Conservation (phyloP, 768 basidiomycete species). For the Fibroporia radiculosa region DNA sequence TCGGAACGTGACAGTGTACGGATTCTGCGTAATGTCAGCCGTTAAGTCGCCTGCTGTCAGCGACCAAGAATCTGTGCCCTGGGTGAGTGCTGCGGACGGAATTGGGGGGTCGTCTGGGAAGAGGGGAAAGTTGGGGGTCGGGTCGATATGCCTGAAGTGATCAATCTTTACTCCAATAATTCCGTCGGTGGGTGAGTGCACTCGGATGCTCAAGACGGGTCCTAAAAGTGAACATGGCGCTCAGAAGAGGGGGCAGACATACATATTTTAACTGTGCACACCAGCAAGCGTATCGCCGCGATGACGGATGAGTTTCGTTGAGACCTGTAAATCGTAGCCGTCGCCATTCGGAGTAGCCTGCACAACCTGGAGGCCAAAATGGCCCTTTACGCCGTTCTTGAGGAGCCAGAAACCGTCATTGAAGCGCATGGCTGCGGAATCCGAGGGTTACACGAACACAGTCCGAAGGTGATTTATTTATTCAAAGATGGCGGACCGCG, state of each 20-base stretch:
- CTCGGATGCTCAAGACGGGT: constrained; percentile 41
- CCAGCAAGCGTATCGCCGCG: constrained; percentile 58
- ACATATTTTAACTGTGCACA: constrained; percentile 13
- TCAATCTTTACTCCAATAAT: constrained; percentile 50
- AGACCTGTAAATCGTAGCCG: constrained; percentile 50
- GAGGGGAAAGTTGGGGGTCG: constrained; percentile 43
- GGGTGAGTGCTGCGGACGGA: constrained; percentile 32
- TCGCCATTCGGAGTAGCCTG: constrained; percentile 35
- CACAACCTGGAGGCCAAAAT: constrained; percentile 55
- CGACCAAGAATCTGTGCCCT: constrained; percentile 18
- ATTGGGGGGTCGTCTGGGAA: constrained; percentile 54
- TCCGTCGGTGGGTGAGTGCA: constrained; percentile 48
- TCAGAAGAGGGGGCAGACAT: background rate
- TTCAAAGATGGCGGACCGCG: background rate
- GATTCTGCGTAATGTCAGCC: constrained; percentile 49
- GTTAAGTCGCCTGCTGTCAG: constrained; percentile 42
- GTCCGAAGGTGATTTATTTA: background rate
- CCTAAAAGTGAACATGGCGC: constrained; percentile 27
- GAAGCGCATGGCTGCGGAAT: constrained; percentile 54
- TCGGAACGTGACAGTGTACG: constrained; percentile 57
- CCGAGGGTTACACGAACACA: no score
- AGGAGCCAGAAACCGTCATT: constrained; percentile 70
- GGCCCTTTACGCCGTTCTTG: constrained; percentile 52
- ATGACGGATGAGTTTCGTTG: constrained; percentile 53
- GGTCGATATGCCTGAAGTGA: constrained; percentile 39